These are phyloP conservation scores for Phanerodontia chrysosporium DNA, from an alignment of 768 basidiomycete genomes.

Conservation along the genomic window DNA sequence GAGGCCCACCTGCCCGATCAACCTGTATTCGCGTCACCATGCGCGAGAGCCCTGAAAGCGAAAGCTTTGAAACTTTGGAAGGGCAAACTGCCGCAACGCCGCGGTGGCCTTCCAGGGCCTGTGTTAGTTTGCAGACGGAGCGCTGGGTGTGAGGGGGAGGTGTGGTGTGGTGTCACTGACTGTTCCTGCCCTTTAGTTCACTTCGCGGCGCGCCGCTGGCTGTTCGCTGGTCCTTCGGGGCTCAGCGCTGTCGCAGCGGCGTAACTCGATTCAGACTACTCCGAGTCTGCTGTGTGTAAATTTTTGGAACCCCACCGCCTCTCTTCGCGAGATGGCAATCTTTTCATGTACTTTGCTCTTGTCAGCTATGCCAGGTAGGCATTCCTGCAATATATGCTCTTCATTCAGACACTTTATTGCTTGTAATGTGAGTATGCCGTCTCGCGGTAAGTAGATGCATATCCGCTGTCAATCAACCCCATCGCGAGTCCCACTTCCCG, in stretches of 20 bases:
- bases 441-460: background rate
- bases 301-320: constrained; percentile 7
- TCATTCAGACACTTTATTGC: background rate
- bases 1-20: background rate
- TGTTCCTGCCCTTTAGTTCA: constrained; percentile 15
- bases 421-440: background rate
- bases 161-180: background rate
- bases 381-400: background rate
- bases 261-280: constrained; percentile 21
- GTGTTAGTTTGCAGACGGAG: background rate
- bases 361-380: background rate
- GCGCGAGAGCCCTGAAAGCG: background rate
- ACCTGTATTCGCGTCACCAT: background rate
- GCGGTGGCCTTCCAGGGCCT: background rate
- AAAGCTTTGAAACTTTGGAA: background rate
- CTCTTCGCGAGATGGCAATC: constrained; percentile 6
- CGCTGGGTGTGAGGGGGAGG: constrained; percentile 9
- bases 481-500: constrained; percentile 37
- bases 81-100: background rate
- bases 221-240: constrained; percentile 6
- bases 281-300: constrained; percentile 14
- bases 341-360: background rate
- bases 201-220: constrained; percentile 14
- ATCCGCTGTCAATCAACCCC: constrained; percentile 38
- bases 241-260: background rate